phyloP scores from a whole-genome alignment of 768 basidiomycete genomes.

The Boletus reticuloceps region DNA sequence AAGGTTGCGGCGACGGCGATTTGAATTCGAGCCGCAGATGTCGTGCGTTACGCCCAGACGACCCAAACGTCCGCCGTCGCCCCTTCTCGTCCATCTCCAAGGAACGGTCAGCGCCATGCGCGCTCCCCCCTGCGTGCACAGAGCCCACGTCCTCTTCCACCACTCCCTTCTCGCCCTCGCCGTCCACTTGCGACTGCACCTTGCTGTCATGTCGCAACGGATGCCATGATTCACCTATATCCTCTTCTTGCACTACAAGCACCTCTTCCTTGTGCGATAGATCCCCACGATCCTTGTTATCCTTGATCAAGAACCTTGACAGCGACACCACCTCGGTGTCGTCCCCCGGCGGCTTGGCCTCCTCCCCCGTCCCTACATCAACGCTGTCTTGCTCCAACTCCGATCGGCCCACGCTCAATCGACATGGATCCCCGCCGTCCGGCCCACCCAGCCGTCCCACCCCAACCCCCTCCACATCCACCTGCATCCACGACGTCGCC shows the following conservation, averaged over 20 bases:
- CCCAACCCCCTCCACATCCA: conserved; percentile 9
- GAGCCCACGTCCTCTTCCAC: conserved; percentile 16
- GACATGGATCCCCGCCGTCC: not conserved
- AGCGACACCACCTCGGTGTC: conserved; percentile 25
- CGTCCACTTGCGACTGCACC: conserved; percentile 3
- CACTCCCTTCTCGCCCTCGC: conserved; percentile 1
- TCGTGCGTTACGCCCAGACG: conserved; percentile 30
- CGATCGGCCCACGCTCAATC: not conserved
- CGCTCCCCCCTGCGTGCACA: conserved; percentile 9
- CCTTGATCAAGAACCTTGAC: conserved; percentile 27
- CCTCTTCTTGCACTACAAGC: conserved; percentile 21
- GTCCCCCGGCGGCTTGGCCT: not conserved
- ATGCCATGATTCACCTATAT: conserved; percentile 27
- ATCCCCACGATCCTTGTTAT: conserved; percentile 6
- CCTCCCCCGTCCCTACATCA: not conserved
- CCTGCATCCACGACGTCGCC: conserved; percentile 29
- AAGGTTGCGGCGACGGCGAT: conserved; percentile 57
- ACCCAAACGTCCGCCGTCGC: conserved; percentile 21
- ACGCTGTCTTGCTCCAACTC: not conserved
- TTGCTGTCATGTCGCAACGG: conserved; percentile 17
- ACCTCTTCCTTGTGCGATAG: conserved; percentile 20
- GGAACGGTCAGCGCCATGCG: conserved; percentile 3
- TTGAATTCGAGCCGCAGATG: conserved; percentile 52
- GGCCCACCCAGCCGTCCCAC: conserved; percentile 6
- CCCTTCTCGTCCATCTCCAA: conserved; percentile 27